phyloP scores from a whole-genome alignment of 495 filamentous ascomycete genomes.

The Hamigera avellanea region DNA sequence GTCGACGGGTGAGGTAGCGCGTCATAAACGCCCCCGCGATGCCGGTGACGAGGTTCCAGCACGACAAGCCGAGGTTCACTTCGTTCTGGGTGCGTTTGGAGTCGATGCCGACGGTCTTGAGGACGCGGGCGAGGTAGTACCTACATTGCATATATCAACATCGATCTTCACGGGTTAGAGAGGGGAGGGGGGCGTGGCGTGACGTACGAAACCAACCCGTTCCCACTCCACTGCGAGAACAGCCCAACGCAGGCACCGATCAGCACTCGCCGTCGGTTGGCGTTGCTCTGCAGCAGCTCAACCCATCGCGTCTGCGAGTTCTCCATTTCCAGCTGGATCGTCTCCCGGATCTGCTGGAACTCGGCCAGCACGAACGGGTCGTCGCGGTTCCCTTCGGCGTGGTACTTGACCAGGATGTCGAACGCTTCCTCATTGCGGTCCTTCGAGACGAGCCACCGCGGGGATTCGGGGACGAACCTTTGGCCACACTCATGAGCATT shows the following conservation, averaged over 20 bases:
- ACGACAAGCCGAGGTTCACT: conserved; percentile 47
- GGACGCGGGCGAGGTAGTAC: conserved; percentile 42
- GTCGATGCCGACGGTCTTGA: conserved; percentile 37
- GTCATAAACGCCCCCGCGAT: conserved; percentile 41
- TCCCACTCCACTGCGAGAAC: conserved; percentile 56
- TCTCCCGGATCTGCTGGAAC: conserved; percentile 46
- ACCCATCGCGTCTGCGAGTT: conserved; percentile 40
- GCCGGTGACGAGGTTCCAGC: conserved; percentile 44
- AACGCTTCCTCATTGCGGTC: conserved; percentile 47
- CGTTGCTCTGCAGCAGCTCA: conserved; percentile 41
- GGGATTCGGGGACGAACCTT: conserved; percentile 50
- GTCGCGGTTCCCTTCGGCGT: conserved; percentile 43
- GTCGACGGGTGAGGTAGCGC: conserved; percentile 40
- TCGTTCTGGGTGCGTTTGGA: conserved; percentile 39
- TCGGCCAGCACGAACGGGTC: conserved; percentile 49
- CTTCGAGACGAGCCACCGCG: conserved; percentile 48
- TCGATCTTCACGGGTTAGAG: conserved; percentile 1
- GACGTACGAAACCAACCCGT: conserved; percentile 45
- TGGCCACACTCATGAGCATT: neutral
- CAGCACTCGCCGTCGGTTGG: conserved; percentile 44
- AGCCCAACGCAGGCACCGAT: conserved; percentile 46
- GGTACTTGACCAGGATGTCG: conserved; percentile 46
- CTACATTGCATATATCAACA: conserved; percentile 10
- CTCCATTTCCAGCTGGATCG: conserved; percentile 45
- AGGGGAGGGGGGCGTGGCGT: neutral